Evolutionary conservation across 2,329 filamentous ascomycete species (phyloP).

Genomic region (Fusarium paranaense): DNA sequence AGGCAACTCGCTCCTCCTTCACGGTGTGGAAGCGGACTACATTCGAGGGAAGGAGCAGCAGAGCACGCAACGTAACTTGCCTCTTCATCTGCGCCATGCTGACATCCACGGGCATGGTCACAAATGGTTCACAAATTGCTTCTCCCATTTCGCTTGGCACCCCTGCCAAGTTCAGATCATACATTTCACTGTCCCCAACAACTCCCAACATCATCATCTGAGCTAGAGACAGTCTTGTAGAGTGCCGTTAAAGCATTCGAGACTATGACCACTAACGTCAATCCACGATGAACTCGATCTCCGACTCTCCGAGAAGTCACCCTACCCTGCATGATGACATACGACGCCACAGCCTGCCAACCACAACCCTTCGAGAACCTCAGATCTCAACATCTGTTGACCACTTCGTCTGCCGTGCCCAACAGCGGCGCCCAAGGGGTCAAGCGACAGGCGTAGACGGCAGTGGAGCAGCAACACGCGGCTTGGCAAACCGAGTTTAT

Average conservation of each 20-base stretch:
- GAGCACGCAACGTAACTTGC: background rate
- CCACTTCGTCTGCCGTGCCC: background rate
- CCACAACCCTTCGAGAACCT: background rate
- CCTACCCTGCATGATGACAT: slow-evolving; percentile 16
- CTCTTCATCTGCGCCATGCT: background rate
- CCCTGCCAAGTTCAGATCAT: background rate
- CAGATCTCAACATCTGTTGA: background rate
- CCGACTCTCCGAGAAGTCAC: slow-evolving; percentile 26
- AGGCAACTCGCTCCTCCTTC: background rate
- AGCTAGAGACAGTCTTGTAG: background rate
- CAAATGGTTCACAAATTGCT: background rate
- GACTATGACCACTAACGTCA: background rate
- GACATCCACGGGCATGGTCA: background rate
- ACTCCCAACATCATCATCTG: background rate
- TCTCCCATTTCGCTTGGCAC: background rate
- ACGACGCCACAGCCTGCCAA: background rate
- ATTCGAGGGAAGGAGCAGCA: background rate
- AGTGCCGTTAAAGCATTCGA: background rate
- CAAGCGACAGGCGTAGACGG: background rate
- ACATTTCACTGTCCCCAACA: background rate
- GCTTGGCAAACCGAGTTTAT: slow-evolving; percentile 8
- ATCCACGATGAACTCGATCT: background rate
- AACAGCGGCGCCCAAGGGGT: background rate
- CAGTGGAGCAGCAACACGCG: background rate
- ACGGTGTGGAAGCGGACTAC: background rate